phyloP scores from a whole-genome alignment of 495 filamentous ascomycete genomes.

The Talaromyces wortmannii region DNA sequence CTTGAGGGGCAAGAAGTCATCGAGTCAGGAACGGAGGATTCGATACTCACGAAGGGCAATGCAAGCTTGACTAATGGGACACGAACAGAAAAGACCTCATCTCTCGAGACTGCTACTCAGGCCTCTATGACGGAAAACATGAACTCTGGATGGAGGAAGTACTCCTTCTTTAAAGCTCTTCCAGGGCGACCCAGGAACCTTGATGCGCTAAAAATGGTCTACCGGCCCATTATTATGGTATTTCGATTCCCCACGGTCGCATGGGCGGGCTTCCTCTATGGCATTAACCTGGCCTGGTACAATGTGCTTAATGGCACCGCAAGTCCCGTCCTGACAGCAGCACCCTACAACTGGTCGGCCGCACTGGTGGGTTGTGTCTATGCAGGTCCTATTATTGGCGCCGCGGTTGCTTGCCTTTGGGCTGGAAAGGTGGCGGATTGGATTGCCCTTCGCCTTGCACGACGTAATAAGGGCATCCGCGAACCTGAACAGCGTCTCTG shows the following conservation, averaged over 20 bases:
- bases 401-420: conserved; percentile 17
- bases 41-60: too few relatives aligned
- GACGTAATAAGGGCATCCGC: conserved; percentile 24
- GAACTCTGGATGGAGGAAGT: too few relatives aligned
- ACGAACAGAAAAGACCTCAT: too few relatives aligned
- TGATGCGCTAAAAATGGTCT: not conserved
- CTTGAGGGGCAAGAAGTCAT: not conserved
- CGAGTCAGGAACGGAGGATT: too few relatives aligned
- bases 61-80: too few relatives aligned
- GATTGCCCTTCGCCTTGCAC: conserved; percentile 19
- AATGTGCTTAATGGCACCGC: conserved; percentile 30
- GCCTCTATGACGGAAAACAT: too few relatives aligned
- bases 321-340: conserved; percentile 24
- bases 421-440: conserved; percentile 22
- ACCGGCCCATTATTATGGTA: not conserved
- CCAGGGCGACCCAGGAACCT: not conserved
- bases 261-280: conserved; percentile 23
- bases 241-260: conserved; percentile 22
- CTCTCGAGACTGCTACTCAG: too few relatives aligned
- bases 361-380: conserved; percentile 20
- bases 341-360: conserved; percentile 25
- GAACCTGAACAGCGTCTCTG: conserved; percentile 30
- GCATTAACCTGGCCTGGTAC: conserved; percentile 23
- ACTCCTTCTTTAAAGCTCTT: not conserved
- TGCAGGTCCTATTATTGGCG: conserved; percentile 20